Percentiles rank a stretch among this genome's conserved stretches.
Conservation (phyloP, 805 yeast species). For the Candida silvatica region DNA sequence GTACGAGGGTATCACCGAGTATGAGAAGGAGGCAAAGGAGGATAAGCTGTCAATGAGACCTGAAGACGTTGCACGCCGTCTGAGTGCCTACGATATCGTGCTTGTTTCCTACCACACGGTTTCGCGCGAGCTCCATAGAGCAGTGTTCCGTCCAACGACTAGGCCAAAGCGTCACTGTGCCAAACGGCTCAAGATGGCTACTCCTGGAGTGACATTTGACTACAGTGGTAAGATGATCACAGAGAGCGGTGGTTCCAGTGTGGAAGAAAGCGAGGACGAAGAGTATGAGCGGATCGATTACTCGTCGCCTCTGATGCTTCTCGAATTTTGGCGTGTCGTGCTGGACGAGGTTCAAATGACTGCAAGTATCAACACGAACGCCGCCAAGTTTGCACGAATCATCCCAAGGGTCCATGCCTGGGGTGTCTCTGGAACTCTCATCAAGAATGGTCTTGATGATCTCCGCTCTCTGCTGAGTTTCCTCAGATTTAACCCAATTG, state of each 20-base stretch:
- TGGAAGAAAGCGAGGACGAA: constrained; percentile 10
- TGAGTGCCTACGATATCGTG: constrained; percentile 65
- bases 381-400: constrained; percentile 71
- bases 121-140: constrained; percentile 71
- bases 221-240: constrained; percentile 1
- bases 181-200: constrained; percentile 16
- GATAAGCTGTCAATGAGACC: constrained; percentile 16
- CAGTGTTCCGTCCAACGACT: constrained; percentile 54
- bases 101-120: constrained; percentile 70
- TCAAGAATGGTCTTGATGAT: constrained; percentile 57
- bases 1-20: constrained; percentile 47
- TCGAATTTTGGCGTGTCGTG: constrained; percentile 85
- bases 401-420: constrained; percentile 86
- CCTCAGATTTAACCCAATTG: constrained; percentile 59
- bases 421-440: constrained; percentile 97
- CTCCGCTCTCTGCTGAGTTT: constrained; percentile 65
- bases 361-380: constrained; percentile 59
- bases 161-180: constrained; percentile 36
- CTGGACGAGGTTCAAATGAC: constrained; percentile 96
- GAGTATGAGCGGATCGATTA: constrained; percentile 37
- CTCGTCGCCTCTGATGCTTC: constrained; percentile 72
- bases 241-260: constrained; percentile 13
- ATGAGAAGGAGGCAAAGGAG: constrained; percentile 26
- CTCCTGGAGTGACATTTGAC: constrained; percentile 4
- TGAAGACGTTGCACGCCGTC: constrained; percentile 36